A percentile compares a stretch with the other conserved stretches of the same genome.
Conservation (phyloP, 2,329 filamentous ascomycete genomes). For the Penicillium sp. region DNA sequence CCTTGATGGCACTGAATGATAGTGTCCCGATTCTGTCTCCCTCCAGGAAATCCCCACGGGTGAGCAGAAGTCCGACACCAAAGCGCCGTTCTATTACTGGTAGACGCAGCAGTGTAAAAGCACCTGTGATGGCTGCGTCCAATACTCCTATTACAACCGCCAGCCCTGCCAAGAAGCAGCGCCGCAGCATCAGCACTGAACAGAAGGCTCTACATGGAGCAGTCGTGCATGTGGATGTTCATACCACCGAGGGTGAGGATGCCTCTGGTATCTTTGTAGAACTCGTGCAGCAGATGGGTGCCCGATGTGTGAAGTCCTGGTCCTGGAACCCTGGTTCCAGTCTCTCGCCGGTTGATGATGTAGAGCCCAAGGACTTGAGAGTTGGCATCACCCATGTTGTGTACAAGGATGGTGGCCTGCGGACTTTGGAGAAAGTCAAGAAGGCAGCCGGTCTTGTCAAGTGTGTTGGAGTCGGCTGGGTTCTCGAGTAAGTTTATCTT, state of each 20-base stretch:
- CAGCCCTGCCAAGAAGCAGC: constrained; percentile 30
- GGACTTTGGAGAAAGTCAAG: constrained; percentile 77
- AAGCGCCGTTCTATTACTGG: constrained; percentile 16
- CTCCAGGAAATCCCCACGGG: constrained; percentile 26
- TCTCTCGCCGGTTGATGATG: constrained; percentile 33
- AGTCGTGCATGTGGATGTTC: constrained; percentile 78
- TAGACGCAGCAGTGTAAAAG: constrained; percentile 13
- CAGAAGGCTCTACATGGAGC: constrained; percentile 61
- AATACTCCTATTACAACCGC: constrained; percentile 18
- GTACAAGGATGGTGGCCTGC: constrained; percentile 79
- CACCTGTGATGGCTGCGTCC: constrained; percentile 6
- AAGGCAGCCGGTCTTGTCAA: constrained; percentile 71
- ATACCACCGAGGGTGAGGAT: constrained; percentile 76
- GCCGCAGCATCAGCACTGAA: constrained; percentile 21
- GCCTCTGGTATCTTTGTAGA: constrained; percentile 79
- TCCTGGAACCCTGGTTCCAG: constrained; percentile 63
- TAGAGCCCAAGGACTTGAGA: constrained; percentile 45
- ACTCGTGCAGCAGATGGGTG: constrained; percentile 76
- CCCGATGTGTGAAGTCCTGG: constrained; percentile 74
- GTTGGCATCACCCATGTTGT: constrained; percentile 83
- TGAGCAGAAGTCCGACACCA: constrained; percentile 19
- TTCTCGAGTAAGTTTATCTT: constrained; percentile 68
- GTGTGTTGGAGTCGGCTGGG: constrained; percentile 85
- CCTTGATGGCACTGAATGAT: constrained; percentile 23
- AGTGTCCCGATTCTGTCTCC: constrained; percentile 25